These are phyloP conservation scores for Gomphus bonarii DNA, from an alignment of 1,284 basidiomycete genomes.

Conservation along the genomic window DNA sequence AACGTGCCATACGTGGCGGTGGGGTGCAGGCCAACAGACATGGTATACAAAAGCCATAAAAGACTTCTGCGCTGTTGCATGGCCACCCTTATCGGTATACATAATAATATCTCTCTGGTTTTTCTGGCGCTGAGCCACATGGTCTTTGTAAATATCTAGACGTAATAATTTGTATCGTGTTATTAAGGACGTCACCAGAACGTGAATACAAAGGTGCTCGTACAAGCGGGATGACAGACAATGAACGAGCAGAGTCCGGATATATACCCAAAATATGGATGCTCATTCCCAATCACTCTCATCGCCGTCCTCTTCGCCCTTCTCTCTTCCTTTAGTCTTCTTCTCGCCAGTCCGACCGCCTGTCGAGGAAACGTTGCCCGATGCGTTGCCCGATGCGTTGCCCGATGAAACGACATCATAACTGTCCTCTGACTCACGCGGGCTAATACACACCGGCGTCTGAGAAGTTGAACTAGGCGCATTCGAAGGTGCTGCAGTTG, in stretches of 20 bases:
- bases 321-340: conserved; percentile 15
- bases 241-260: neutral
- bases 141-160: neutral
- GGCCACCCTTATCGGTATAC: conserved; percentile 13
- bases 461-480: conserved; percentile 21
- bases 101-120: conserved; percentile 11
- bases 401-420: conserved; percentile 60
- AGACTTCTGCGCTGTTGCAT: conserved; percentile 10
- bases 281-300: conserved; percentile 66
- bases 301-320: conserved; percentile 25
- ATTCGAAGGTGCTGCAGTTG: conserved; percentile 16
- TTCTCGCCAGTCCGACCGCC: conserved; percentile 12
- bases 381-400: no score
- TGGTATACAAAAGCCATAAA: neutral
- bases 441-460: conserved; percentile 33
- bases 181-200: neutral
- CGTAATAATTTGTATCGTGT: neutral
- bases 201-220: neutral
- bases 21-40: neutral
- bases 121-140: conserved; percentile 7
- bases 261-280: neutral
- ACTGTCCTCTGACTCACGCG: conserved; percentile 55
- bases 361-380: conserved; percentile 25
- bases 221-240: neutral
- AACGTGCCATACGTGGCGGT: neutral